A percentile compares a stretch with the other conserved stretches of the same genome.
Evolutionary conservation across 2,329 filamentous ascomycete genomes (phyloP).

Genomic region (Talaromyces marneffei): DNA sequence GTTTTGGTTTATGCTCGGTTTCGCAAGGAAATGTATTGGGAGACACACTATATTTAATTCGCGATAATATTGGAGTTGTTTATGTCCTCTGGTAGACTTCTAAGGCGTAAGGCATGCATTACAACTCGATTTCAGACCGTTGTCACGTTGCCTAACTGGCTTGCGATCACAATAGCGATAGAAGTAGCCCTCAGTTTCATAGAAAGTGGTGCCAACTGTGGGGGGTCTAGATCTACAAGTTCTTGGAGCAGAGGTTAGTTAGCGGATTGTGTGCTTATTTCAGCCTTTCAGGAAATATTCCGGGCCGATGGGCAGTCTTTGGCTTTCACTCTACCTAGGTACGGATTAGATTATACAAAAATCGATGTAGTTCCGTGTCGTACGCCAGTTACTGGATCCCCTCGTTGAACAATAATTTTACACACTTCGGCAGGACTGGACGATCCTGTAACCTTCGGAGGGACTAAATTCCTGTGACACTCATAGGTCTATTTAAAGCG

Average conservation of each 20-base stretch:
- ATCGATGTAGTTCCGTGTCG: not conserved
- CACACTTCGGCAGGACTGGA: not conserved
- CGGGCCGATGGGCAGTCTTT: not conserved
- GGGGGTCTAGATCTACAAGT: not conserved
- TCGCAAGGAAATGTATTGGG: not conserved
- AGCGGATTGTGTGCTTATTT: not conserved
- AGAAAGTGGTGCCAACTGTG: not conserved
- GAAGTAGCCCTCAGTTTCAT: not conserved
- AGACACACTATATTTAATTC: not conserved
- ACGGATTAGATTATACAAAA: too few species aligned
- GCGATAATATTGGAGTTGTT: not conserved
- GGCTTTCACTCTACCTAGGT: not conserved
- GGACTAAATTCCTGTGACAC: not conserved
- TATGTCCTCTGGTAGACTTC: not conserved
- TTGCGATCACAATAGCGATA: not conserved
- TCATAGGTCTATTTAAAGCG: not conserved
- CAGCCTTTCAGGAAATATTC: not conserved
- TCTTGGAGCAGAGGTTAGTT: not conserved
- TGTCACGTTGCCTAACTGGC: not conserved
- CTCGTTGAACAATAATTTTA: not conserved
- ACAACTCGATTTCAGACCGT: too few species aligned
- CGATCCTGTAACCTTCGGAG: not conserved
- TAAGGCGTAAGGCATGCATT: not conserved
- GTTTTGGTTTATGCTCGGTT: not conserved
- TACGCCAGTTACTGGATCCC: not conserved